These are phyloP conservation scores for Fusarium newnesense DNA, from an alignment of 2,329 filamentous ascomycete genomes.

Conservation along the genomic window DNA sequence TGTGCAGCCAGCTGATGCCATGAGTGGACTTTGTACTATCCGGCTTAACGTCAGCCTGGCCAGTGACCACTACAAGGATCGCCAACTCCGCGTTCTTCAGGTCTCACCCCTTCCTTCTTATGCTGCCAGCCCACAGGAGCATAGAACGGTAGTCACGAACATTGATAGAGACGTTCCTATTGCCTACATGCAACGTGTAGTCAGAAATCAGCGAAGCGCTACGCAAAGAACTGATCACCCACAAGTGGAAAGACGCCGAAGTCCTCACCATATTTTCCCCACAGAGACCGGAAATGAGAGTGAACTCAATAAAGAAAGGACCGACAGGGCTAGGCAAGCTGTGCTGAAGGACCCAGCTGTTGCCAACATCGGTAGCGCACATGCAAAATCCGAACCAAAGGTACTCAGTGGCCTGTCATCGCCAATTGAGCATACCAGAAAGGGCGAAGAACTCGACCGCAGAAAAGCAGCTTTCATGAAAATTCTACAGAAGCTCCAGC, in stretches of 20 bases:
- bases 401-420: neutral
- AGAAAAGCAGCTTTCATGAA: slow-evolving; percentile 42
- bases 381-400: neutral
- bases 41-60: slow-evolving; percentile 8
- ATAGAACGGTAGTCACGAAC: neutral
- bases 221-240: slow-evolving; percentile 11
- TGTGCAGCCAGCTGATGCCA: neutral
- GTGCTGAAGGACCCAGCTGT: slow-evolving; percentile 34
- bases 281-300: neutral
- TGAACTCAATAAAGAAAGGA: neutral
- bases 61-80: neutral
- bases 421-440: neutral
- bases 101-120: slow-evolving; percentile 18
- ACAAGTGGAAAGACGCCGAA: slow-evolving; percentile 1
- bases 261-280: neutral
- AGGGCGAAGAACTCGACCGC: slow-evolving; percentile 8
- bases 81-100: slow-evolving; percentile 29
- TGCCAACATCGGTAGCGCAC: neutral
- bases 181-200: slow-evolving; percentile 26
- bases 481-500: slow-evolving; percentile 44
- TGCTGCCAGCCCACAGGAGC: neutral
- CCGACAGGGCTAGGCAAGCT: slow-evolving; percentile 23
- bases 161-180: neutral
- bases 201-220: neutral
- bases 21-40: slow-evolving; percentile 19